A percentile compares a stretch with the other conserved stretches of the same genome.
phyloP scores from a whole-genome alignment of 345 rosid genomes.

The Boechera divaricarpa region DNA sequence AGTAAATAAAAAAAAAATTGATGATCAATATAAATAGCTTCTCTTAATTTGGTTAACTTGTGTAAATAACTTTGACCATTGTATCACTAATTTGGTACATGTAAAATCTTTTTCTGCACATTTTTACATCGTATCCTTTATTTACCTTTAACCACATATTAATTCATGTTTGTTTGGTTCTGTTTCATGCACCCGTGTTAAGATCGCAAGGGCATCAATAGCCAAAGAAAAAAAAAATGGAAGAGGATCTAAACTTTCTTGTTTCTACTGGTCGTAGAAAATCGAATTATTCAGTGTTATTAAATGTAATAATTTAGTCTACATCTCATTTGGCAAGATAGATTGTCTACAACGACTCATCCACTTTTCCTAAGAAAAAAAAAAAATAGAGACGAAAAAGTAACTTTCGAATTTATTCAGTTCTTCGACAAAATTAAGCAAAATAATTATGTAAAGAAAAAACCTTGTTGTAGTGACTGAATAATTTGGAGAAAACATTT shows the following conservation, averaged over 20 bases:
- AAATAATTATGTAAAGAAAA: background rate
- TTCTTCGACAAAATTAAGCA: background rate
- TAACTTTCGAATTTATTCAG: conserved; percentile 12
- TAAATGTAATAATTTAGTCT: conserved; percentile 2
- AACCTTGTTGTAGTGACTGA: background rate
- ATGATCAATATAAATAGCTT: background rate
- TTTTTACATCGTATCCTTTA: background rate
- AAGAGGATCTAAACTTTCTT: conserved; percentile 7
- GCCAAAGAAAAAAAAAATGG: background rate
- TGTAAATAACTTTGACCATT: conserved; percentile 11
- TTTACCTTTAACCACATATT: background rate
- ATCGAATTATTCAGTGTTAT: background rate
- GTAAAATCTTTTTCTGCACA: background rate
- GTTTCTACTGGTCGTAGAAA: background rate
- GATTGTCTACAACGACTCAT: conserved; percentile 14
- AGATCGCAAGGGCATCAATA: conserved; percentile 1
- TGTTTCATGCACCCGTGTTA: background rate
- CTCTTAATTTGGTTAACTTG: conserved; percentile 2
- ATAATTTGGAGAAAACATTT: background rate
- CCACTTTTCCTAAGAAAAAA: background rate
- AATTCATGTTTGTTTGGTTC: background rate
- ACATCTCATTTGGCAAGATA: conserved; percentile 18
- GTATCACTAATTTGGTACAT: background rate
- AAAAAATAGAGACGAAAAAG: background rate
- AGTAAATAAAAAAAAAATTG: background rate